A percentile compares a stretch with the other conserved stretches of the same genome.
Evolutionary conservation across 805 yeast species (phyloP).

Genomic region (Debaryomyces hansenii): DNA sequence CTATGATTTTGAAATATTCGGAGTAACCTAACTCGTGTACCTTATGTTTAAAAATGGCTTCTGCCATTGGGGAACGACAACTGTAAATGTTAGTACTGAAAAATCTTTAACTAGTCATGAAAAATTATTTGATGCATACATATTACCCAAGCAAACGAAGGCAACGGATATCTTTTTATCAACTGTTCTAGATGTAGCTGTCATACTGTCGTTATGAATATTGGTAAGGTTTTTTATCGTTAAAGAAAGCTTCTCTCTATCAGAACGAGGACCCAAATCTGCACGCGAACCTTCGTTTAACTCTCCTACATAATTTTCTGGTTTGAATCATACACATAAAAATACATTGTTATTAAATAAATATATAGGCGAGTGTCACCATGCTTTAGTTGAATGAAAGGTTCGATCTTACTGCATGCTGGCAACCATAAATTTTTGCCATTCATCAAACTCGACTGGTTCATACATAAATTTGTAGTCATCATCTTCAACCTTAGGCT

Average conservation of each 20-base stretch:
- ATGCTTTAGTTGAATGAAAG: too few relatives aligned
- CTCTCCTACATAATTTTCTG: too few relatives aligned
- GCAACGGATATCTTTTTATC: conserved; percentile 60
- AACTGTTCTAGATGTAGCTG: conserved; percentile 15
- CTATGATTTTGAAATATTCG: conserved; percentile 54
- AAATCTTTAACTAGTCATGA: neutral
- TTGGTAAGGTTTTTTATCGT: conserved; percentile 1
- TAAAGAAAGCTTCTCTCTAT: neutral
- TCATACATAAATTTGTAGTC: conserved; percentile 24
- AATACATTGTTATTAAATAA: too few relatives aligned
- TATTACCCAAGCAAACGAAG: conserved; percentile 88
- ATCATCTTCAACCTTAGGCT: conserved; percentile 20
- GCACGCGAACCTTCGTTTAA: too few relatives aligned
- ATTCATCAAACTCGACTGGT: conserved; percentile 35
- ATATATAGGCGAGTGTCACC: too few relatives aligned
- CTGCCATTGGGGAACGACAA: conserved; percentile 98
- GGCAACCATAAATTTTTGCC: conserved; percentile 29
- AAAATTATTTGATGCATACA: conserved; percentile 44
- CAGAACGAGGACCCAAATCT: too few relatives aligned
- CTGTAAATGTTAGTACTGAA: conserved; percentile 34
- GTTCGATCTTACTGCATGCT: conserved; percentile 9
- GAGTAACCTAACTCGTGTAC: conserved; percentile 52
- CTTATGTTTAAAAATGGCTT: conserved; percentile 75
- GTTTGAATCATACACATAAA: too few relatives aligned
- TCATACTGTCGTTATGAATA: conserved; percentile 8